Evolutionary conservation across 805 yeast genomes (phyloP).

Genomic region (Candida corydali): DNA sequence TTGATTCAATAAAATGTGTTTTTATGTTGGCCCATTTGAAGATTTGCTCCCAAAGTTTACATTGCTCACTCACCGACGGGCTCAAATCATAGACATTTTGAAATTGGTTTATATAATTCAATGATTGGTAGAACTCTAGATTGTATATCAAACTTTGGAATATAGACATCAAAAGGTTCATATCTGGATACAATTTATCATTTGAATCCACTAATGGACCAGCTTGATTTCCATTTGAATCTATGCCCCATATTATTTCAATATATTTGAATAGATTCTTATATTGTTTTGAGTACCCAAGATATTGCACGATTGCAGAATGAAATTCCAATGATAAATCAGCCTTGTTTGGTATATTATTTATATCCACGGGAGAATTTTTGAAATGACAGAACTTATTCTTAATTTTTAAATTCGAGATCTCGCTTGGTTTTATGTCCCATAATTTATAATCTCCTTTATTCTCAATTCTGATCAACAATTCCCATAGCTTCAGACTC

Average conservation of each 20-base stretch:
- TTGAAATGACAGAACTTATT: neutral
- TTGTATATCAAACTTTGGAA: constrained; percentile 31
- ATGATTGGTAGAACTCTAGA: constrained; percentile 24
- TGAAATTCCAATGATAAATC: constrained; percentile 7
- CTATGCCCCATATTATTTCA: constrained; percentile 30
- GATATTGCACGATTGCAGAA: constrained; percentile 27
- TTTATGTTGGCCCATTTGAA: constrained; percentile 35
- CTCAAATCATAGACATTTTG: constrained; percentile 22
- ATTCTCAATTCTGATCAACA: constrained; percentile 26
- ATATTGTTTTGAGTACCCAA: constrained; percentile 23
- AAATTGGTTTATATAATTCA: constrained; percentile 33
- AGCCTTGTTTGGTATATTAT: neutral
- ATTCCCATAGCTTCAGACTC: constrained; percentile 33
- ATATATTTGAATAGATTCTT: constrained; percentile 21
- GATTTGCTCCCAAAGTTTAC: constrained; percentile 31
- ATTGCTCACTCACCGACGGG: constrained; percentile 11
- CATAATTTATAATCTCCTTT: constrained; percentile 32
- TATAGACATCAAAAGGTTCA: constrained; percentile 23
- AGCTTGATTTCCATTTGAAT: constrained; percentile 17
- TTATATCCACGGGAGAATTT: neutral
- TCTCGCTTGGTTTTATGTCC: constrained; percentile 20
- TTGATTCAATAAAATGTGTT: constrained; percentile 25
- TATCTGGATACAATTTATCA: constrained; percentile 22
- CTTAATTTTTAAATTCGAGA: constrained; percentile 7
- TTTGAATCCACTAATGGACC: constrained; percentile 4